Evolutionary conservation across 768 basidiomycete genomes (phyloP).

Genomic region (Serendipita sp.): DNA sequence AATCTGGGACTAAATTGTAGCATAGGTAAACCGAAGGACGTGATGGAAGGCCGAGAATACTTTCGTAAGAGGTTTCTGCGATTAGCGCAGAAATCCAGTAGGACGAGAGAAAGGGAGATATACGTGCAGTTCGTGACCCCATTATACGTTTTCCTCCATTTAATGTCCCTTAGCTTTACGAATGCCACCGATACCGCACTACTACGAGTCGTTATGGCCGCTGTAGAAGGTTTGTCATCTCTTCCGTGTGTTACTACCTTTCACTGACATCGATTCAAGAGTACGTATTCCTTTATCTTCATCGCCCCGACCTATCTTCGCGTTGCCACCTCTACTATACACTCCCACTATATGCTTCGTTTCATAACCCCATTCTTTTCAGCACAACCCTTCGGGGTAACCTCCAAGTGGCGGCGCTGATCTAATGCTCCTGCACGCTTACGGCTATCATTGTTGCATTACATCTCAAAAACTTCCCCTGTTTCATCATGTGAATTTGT

Average conservation of each 20-base stretch:
- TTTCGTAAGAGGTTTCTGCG: constrained; percentile 75
- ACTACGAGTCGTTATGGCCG: constrained; percentile 85
- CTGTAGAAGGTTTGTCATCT: constrained; percentile 65
- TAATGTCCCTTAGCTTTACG: constrained; percentile 43
- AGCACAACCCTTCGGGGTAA: constrained; percentile 6
- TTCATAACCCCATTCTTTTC: constrained; percentile 1
- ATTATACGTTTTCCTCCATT: constrained; percentile 9
- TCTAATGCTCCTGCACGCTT: not conserved
- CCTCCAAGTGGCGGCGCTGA: constrained; percentile 4
- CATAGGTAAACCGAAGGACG: constrained; percentile 29
- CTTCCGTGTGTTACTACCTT: not conserved
- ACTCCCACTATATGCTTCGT: not conserved
- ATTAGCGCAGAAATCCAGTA: constrained; percentile 65
- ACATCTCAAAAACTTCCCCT: not conserved
- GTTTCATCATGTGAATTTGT: not conserved
- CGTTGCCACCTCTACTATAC: not conserved
- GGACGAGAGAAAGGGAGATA: constrained; percentile 76
- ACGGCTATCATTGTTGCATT: not conserved
- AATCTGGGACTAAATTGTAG: not conserved
- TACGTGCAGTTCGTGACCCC: constrained; percentile 68
- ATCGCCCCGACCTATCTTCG: not conserved
- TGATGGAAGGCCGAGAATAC: constrained; percentile 68
- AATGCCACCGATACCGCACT: constrained; percentile 83
- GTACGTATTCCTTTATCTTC: constrained; percentile 2
- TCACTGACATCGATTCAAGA: not conserved